phyloP scores from a whole-genome alignment of 2,329 filamentous ascomycete genomes.

The Aspergillus pseudonomiae region DNA sequence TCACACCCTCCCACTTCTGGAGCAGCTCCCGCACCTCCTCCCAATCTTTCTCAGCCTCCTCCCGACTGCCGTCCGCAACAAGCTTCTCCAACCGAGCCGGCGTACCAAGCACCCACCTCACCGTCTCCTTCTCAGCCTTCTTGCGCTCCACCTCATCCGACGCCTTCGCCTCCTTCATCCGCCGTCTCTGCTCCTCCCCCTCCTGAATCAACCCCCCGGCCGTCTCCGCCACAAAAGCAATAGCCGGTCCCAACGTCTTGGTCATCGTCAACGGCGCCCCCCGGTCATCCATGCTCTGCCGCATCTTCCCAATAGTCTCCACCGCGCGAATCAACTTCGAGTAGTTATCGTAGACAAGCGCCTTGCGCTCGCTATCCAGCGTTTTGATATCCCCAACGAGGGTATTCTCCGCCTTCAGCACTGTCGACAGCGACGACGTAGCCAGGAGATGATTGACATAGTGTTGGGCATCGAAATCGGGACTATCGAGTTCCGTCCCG shows the following conservation, averaged over 20 bases:
- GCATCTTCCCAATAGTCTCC: constrained; percentile 82
- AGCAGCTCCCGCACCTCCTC: constrained; percentile 42
- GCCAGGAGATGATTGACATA: constrained; percentile 50
- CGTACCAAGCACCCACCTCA: constrained; percentile 48
- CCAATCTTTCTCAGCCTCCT: constrained; percentile 49
- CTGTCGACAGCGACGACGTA: constrained; percentile 45
- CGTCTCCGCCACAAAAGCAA: constrained; percentile 49
- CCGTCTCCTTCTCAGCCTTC: constrained; percentile 43
- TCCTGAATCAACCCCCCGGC: constrained; percentile 44
- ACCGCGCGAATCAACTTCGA: constrained; percentile 95
- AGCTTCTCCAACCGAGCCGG: constrained; percentile 43
- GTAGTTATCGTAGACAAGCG: constrained; percentile 97
- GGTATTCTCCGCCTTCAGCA: constrained; percentile 49
- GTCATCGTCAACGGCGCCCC: constrained; percentile 50
- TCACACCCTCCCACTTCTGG: constrained; percentile 46
- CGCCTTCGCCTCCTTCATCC: constrained; percentile 31
- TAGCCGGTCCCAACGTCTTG: constrained; percentile 46
- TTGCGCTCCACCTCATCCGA: constrained; percentile 22
- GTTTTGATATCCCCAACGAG: constrained; percentile 74
- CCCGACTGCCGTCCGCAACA: constrained; percentile 40
- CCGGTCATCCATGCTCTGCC: constrained; percentile 51
- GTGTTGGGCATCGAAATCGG: constrained; percentile 71
- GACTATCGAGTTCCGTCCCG: constrained; percentile 68
- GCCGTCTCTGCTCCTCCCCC: constrained; percentile 38
- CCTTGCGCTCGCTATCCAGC: constrained; percentile 94